Evolutionary conservation across 208 protist species (phyloP), one percentile per base, ranked within the genome.

Genomic region (Acanthamoeba sp.): DNA sequence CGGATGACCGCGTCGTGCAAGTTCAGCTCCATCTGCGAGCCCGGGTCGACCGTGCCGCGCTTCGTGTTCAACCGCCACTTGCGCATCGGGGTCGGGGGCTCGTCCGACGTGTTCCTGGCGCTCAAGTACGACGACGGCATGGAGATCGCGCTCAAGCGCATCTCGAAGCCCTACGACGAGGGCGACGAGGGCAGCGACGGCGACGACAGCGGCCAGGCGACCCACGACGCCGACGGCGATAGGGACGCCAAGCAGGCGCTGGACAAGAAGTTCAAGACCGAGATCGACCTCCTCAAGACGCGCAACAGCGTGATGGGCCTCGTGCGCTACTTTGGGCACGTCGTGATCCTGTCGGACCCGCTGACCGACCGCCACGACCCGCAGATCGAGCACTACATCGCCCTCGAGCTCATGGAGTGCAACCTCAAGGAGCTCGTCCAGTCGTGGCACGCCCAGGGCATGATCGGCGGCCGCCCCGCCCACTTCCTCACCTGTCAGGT

Each of bases 351-450:
- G 38, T 84, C 76, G 7, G 40, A 84, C 32, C 62, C 62, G 24
- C 62, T 71, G 62, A 71, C n/a, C 20, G 76, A 84, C 14, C 16
- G 42, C 42, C 40, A 32, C 76, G 76, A 55, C 40, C 76, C 76
- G 24, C 40, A 55, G 40, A 55, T 84, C 27, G 76, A 84, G 42
- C 76, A 84, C 76, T 84, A 55, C 76, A 84, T 84, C 42, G 76
- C 76, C 24, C 76, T 84, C 76, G 76, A 84, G 42, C 76, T 84
- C 27, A 84, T 84, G 76, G 76, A 84, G 76, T 84, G 76, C 76
- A 55, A 84, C 29, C 76, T 84, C 40, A 84, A 84, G 42, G 40
- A 84, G 42, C 76, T 84, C 42, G 76, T 84, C 42, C 40, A 84
- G 18, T 55, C 36, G 40, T 84, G 76, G 76, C 76, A 20, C 42